Percentiles rank a stretch among this genome's conserved stretches.
These are phyloP conservation scores for Ophiocordyceps sinensis DNA, from an alignment of 2,329 filamentous ascomycete species.

Conservation along the genomic window DNA sequence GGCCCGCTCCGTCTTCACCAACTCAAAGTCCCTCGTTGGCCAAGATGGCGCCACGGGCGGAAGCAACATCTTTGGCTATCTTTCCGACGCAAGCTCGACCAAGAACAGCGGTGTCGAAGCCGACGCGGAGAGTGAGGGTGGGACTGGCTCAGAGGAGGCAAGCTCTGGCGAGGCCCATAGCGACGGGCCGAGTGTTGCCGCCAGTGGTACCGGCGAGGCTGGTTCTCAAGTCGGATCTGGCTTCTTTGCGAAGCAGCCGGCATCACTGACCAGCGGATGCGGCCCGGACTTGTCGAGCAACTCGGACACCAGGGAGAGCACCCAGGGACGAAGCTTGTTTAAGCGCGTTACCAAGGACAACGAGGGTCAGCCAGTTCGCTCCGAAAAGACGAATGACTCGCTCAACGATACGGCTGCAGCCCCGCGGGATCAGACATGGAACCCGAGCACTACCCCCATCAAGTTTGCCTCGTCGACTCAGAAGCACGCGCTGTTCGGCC, in stretches of 20 bases:
- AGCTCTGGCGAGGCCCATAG: conserved; percentile 27
- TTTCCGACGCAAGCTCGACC: conserved; percentile 40
- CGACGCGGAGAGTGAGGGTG: conserved; percentile 31
- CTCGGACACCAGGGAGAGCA: conserved; percentile 28
- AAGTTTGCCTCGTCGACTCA: conserved; percentile 31
- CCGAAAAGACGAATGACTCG: conserved; percentile 13
- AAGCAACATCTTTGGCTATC: conserved; percentile 44
- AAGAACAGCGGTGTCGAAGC: conserved; percentile 38
- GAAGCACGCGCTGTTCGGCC: conserved; percentile 18
- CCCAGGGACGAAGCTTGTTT: conserved; percentile 36
- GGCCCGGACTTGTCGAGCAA: conserved; percentile 17
- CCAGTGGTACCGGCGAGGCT: conserved; percentile 25
- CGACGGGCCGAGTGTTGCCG: conserved; percentile 26
- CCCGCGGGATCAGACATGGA: conserved; percentile 23
- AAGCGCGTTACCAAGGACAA: conserved; percentile 37
- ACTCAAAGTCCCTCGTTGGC: conserved; percentile 18
- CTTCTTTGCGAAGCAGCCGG: conserved; percentile 17
- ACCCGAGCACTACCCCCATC: conserved; percentile 35
- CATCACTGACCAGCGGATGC: conserved; percentile 8
- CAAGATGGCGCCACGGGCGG: conserved; percentile 9
- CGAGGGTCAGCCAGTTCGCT: conserved; percentile 34
- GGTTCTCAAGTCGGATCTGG: conserved; percentile 16
- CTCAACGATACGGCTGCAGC: conserved; percentile 12
- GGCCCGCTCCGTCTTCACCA: conserved; percentile 28
- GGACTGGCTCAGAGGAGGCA: conserved; percentile 29